Evolutionary conservation across 306 rosid genomes (phyloP).

Genomic region (Ochetophila trinervis): DNA sequence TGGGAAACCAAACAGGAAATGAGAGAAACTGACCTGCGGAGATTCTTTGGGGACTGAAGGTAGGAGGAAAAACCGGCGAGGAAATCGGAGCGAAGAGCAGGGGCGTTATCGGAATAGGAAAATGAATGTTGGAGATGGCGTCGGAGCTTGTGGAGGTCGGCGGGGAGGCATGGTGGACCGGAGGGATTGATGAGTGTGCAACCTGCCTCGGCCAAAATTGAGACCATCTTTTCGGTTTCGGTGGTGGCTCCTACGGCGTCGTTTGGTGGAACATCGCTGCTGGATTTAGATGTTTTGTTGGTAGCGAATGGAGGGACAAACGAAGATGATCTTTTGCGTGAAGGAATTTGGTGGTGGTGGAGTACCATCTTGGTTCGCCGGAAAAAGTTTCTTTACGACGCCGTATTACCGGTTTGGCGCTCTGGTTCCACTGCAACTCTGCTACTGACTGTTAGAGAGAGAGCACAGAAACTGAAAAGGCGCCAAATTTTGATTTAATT

Average conservation of each 20-base stretch:
- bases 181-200: slow-evolving; percentile 36
- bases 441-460: neutral
- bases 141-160: slow-evolving; percentile 36
- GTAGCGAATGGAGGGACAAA: slow-evolving; percentile 23
- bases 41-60: slow-evolving; percentile 13
- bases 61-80: slow-evolving; percentile 35
- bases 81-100: slow-evolving; percentile 29
- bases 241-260: slow-evolving; percentile 7
- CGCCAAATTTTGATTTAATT: slow-evolving; percentile 11
- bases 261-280: slow-evolving; percentile 2
- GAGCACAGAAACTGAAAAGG: slow-evolving; percentile 1
- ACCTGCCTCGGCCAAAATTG: slow-evolving; percentile 37
- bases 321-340: slow-evolving; percentile 34
- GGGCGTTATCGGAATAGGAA: slow-evolving; percentile 27
- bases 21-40: slow-evolving; percentile 27
- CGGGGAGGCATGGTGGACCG: slow-evolving; percentile 40
- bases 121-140: slow-evolving; percentile 33
- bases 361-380: slow-evolving; percentile 22
- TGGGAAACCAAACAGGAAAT: neutral
- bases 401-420: neutral
- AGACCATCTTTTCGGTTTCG: slow-evolving; percentile 21
- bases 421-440: neutral
- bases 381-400: neutral
- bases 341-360: slow-evolving; percentile 30
- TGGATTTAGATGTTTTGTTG: slow-evolving; percentile 30